These are phyloP conservation scores for Chaetomidium leptoderma DNA, from an alignment of 495 filamentous ascomycete genomes.

Conservation along the genomic window DNA sequence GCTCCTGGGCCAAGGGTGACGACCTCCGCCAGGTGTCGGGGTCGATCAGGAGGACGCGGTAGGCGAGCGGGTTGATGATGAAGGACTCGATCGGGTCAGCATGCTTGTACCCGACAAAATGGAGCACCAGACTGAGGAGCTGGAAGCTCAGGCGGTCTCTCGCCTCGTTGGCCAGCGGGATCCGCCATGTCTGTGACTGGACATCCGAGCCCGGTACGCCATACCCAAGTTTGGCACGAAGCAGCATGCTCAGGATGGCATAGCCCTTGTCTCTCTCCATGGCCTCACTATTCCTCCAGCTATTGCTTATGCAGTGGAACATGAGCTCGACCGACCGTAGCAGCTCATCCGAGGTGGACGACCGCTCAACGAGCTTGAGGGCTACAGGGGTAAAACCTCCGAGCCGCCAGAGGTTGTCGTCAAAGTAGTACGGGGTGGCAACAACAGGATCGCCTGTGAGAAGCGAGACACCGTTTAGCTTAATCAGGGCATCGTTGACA, in stretches of 20 bases:
- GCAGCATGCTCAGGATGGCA: conserved; percentile 71
- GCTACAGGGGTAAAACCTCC: conserved; percentile 81
- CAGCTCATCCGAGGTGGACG: conserved; percentile 61
- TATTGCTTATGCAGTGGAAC: conserved; percentile 76
- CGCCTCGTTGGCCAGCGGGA: conserved; percentile 47
- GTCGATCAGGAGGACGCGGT: conserved; percentile 85
- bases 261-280: conserved; percentile 97
- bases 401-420: conserved; percentile 89
- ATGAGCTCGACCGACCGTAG: conserved; percentile 77
- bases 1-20: conserved; percentile 63
- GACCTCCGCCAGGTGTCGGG: conserved; percentile 86
- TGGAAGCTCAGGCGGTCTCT: conserved; percentile 62
- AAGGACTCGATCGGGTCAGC: conserved; percentile 74
- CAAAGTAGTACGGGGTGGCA: conserved; percentile 71
- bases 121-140: conserved; percentile 70
- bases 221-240: conserved; percentile 71
- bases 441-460: conserved; percentile 83
- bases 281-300: conserved; percentile 96
- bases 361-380: conserved; percentile 74
- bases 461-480: conserved; percentile 71
- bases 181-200: conserved; percentile 36
- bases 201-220: conserved; percentile 39
- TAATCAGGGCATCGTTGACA: conserved; percentile 80
- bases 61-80: conserved; percentile 92
- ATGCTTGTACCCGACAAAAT: conserved; percentile 81